Evolutionary conservation across 192 early-diverging fungal genomes (phyloP).

Genomic region (Coemansia sp.): DNA sequence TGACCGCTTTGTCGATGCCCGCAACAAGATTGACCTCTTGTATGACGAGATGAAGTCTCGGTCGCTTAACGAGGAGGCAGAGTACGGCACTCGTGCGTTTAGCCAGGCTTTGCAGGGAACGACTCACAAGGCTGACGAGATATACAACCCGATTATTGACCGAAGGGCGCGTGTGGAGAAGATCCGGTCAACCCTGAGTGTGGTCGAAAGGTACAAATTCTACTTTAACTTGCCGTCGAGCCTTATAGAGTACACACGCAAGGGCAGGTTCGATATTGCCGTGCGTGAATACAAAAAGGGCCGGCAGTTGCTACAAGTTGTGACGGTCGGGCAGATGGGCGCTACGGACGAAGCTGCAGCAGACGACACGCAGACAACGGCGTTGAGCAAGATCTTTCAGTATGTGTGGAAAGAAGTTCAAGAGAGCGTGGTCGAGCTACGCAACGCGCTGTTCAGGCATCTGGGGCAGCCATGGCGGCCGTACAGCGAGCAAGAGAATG

Average conservation of each 20-base stretch:
- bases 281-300: constrained; percentile 98
- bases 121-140: constrained; percentile 67
- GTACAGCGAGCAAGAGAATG: constrained; percentile 87
- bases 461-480: constrained; percentile 74
- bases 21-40: constrained; percentile 91
- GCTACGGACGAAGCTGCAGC: background rate
- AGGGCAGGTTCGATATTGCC: constrained; percentile 86
- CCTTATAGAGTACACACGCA: constrained; percentile 77
- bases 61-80: constrained; percentile 75
- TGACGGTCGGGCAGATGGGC: constrained; percentile 43
- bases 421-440: constrained; percentile 71
- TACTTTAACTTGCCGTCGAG: constrained; percentile 95
- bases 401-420: constrained; percentile 94
- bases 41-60: constrained; percentile 90
- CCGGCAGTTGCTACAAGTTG: constrained; percentile 69
- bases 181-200: constrained; percentile 81
- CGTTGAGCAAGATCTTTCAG: constrained; percentile 80
- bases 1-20: constrained; percentile 94
- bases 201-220: constrained; percentile 96
- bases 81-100: constrained; percentile 80
- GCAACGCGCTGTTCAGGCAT: constrained; percentile 72
- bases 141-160: constrained; percentile 86
- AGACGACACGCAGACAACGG: constrained; percentile 32
- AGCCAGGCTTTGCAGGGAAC: constrained; percentile 66
- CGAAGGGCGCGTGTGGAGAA: constrained; percentile 84